Evolutionary conservation across 2,329 filamentous ascomycete species (phyloP), one percentile per base, ranked within the genome.

Genomic region (Fusarium scirpi): DNA sequence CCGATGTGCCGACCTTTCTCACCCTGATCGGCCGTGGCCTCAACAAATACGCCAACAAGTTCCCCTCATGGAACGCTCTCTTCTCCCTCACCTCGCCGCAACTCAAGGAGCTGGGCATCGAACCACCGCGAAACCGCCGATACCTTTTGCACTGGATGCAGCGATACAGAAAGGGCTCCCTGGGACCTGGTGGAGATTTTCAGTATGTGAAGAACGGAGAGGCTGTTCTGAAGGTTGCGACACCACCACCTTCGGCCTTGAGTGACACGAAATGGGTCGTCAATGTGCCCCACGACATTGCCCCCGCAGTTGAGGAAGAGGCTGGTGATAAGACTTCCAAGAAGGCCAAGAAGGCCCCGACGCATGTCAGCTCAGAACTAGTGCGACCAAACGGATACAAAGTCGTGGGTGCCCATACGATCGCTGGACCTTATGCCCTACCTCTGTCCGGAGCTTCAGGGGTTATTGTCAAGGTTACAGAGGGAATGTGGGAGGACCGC

Each of bases 401-500:
- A 75, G 88, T 97, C 16, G 82, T 88, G 65, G 89, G 90, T 5
- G 89, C 89, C 2, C 87, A 86, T 74, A 89, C 86, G 30, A 94
- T 98, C 71, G 86, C 85, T 24, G 95, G 95, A 0, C 92, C 92
- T 3, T 92, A 90, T 74, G 87, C 94, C 8, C 84, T 91, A 77
- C 89, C 90, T 7, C 78, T 94, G 29, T 90, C 92, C 80, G 88
- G 87, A 2, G 86, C 88, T 2, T 82, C 84, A 43, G 90, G 89
- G 11, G 92, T 91, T 13, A 84, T 86, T 54, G 85, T 98, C 72
- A 85, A 86, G 69, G 86, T 93, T 24, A 89, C 90, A 60, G 94
- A 98, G 80, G 94, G 95, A 12, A 91, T 98, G 85, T 98, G 95
- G 96, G 95, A 98, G 84, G 86, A 94, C 76, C 91, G 87, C 78